Base-by-base conservation (phyloP, 305 asterid species). In the Fraxinus velutina region DNA sequence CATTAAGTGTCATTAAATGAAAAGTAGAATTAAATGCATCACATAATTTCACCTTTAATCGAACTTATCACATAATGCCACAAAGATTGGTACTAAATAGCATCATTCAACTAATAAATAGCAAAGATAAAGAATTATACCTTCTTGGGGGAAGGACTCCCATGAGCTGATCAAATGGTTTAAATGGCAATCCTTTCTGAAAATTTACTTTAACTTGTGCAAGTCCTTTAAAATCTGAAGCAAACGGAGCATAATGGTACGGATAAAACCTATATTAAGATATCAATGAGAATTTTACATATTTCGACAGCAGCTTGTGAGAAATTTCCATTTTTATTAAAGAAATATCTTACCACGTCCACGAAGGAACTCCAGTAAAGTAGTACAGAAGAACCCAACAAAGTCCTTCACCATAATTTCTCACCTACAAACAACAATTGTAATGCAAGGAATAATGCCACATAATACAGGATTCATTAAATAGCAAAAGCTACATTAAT, bases 111-210 rank as follows among this genome's bases (percentile, higher is more conserved):
- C 33, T 33, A 71, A 15, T 71, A 71, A 6, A 32, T 32, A 71
- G 24, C 19, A 77, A n/a, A 0, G 13, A 64, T 21, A 66, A 7
- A 13, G 6, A 78, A 13, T 6, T 8, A 62, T 42, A 90, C 96
- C 93, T 90, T 82, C 78, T 60, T 0, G 93, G 92, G 3, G 93
- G 94, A 33, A 92, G 91, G 24, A 92, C 96, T 3, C 85, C 93
- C 92, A 92, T 83, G 0, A 92, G 89, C 42, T 92, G 94, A 47
- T 89, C 93, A 73, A 89, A 89, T 0, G 96, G 94, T 74, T 87
- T 85, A 70, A 92, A 87, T 3, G 96, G 96, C 1, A 39, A 57
- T 27, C 91, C 91, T 79, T 86, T 86, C 64, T 62, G 75, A 83
- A 92, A 89, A 57, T 78, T 81, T 79, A 86, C 83, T 4, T 81